phyloP scores from a whole-genome alignment of 1,139 yeast species.

The Blastobotrys illinoisensis region DNA sequence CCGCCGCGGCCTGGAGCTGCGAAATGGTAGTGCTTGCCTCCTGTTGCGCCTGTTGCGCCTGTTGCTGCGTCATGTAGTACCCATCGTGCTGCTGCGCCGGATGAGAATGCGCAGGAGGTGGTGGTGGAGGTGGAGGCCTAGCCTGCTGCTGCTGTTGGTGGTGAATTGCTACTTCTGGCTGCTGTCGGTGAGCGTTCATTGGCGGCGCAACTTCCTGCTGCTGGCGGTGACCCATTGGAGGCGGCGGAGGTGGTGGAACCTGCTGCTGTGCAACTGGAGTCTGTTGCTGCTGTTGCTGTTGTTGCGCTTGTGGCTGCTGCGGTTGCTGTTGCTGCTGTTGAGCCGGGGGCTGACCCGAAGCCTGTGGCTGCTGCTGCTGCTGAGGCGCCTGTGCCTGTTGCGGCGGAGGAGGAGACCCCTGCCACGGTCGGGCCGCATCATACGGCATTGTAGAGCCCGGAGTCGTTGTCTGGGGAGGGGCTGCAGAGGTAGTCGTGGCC shows the following conservation, averaged over 20 bases:
- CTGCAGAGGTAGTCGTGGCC: background rate
- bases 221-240: constrained; percentile 4
- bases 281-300: constrained; percentile 23
- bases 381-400: constrained; percentile 6
- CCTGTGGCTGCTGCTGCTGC: constrained; percentile 9
- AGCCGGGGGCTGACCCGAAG: constrained; percentile 13
- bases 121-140: constrained; percentile 6
- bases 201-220: constrained; percentile 10
- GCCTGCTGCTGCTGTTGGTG: constrained; percentile 3
- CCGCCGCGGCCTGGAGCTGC: constrained; percentile 31
- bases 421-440: constrained; percentile 33
- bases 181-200: constrained; percentile 11
- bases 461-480: background rate
- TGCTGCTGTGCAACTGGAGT: background rate
- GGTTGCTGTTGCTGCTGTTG: constrained; percentile 24
- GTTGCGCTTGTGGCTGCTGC: constrained; percentile 18
- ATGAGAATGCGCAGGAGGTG: constrained; percentile 7
- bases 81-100: constrained; percentile 14
- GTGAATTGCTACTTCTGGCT: constrained; percentile 6
- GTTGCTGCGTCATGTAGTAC: constrained; percentile 21
- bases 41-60: constrained; percentile 6
- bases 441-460: background rate
- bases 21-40: constrained; percentile 25
- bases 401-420: constrained; percentile 10
- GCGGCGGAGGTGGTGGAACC: constrained; percentile 5